Percentiles rank a stretch among this genome's conserved stretches.
These are phyloP conservation scores for Skeletonema marinoi DNA, from an alignment of 108 stramenopile genomes.

Conservation along the genomic window DNA sequence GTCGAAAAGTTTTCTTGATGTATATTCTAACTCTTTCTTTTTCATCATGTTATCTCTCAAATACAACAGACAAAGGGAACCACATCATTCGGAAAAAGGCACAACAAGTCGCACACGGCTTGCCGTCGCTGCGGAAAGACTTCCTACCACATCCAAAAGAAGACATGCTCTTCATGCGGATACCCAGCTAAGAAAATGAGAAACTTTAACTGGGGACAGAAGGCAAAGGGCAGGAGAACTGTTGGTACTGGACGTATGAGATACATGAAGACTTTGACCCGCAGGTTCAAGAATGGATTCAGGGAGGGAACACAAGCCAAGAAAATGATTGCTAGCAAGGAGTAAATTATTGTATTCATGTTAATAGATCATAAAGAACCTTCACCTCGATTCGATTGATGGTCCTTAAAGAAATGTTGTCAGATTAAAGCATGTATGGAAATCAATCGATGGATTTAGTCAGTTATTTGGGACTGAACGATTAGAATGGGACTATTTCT, in stretches of 20 bases:
- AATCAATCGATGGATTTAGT: no score
- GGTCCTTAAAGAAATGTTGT: neutral
- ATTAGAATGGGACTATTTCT: no score
- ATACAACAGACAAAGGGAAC: conserved; percentile 98
- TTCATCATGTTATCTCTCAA: neutral
- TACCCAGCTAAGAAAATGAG: conserved; percentile 98
- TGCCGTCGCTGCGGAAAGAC: conserved; percentile 99
- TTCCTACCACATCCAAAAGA: conserved; percentile 99
- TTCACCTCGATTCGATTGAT: neutral
- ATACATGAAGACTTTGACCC: conserved; percentile 97
- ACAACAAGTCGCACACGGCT: conserved; percentile 99
- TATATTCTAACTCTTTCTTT: neutral
- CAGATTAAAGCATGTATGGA: neutral
- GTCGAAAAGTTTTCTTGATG: neutral
- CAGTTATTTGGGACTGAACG: no score
- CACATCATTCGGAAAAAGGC: conserved; percentile 98
- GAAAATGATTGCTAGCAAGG: conserved; percentile 74
- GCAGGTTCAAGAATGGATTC: conserved; percentile 99
- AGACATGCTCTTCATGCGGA: conserved; percentile 97
- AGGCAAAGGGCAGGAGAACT: conserved; percentile 97
- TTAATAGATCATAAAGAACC: conserved; percentile 3
- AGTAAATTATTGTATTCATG: conserved; percentile 41
- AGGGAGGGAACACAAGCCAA: conserved; percentile 96
- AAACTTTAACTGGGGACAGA: conserved; percentile 96
- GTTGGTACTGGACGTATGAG: conserved; percentile 98